These are phyloP conservation scores for Komagataella ulmi DNA, from an alignment of 805 yeast genomes.

Conservation along the genomic window DNA sequence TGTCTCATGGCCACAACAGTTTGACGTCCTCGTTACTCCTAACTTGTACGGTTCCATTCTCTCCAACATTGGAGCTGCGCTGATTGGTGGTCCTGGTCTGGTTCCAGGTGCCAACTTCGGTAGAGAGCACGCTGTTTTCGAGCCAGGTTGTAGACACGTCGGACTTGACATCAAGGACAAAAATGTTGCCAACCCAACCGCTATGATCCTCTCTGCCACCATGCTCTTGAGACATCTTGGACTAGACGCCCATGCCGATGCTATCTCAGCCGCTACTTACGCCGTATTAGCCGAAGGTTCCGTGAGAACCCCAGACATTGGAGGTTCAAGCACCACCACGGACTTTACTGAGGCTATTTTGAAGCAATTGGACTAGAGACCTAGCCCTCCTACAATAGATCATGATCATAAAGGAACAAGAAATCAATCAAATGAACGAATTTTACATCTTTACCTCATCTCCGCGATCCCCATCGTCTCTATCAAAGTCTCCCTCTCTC, in stretches of 20 bases:
- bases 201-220: slow-evolving; percentile 84
- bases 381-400: background rate
- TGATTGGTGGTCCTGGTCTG: slow-evolving; percentile 95
- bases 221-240: slow-evolving; percentile 95
- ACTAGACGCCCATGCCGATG: slow-evolving; percentile 70
- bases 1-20: slow-evolving; percentile 95
- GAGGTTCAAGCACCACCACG: slow-evolving; percentile 80
- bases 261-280: slow-evolving; percentile 80
- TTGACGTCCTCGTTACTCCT: slow-evolving; percentile 95
- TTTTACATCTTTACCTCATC: background rate
- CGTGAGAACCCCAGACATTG: slow-evolving; percentile 77
- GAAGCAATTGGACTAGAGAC: slow-evolving; percentile 36
- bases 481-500: background rate
- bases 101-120: slow-evolving; percentile 99
- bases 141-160: slow-evolving; percentile 99
- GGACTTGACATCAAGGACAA: slow-evolving; percentile 93
- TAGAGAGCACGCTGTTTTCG: slow-evolving; percentile 94
- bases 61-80: slow-evolving; percentile 96
- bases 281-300: slow-evolving; percentile 83
- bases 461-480: background rate
- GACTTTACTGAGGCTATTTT: slow-evolving; percentile 91
- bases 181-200: slow-evolving; percentile 96
- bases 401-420: background rate
- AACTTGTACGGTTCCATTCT: slow-evolving; percentile 95
- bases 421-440: background rate